Evolutionary conservation across 2,329 filamentous ascomycete genomes (phyloP).

Genomic region (Clarireedia sp.): DNA sequence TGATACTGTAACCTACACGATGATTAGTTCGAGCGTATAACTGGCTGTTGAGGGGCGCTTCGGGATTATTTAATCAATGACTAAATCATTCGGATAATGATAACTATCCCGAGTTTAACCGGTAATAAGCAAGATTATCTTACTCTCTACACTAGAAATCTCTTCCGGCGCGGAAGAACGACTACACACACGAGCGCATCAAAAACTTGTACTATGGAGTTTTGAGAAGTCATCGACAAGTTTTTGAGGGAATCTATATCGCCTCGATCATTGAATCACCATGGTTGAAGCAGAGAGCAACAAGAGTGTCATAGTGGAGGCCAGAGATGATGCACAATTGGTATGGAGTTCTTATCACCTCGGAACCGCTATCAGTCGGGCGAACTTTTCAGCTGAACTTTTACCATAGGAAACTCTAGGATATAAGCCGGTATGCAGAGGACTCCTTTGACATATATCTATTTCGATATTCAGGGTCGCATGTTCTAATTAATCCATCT

Average conservation of each 20-base stretch:
- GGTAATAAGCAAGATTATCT: not conserved
- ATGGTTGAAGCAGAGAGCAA: conserved; percentile 3
- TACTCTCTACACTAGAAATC: not conserved
- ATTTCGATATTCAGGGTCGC: not conserved
- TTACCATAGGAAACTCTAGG: conserved; percentile 38
- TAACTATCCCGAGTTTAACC: not conserved
- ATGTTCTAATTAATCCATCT: conserved; percentile 12
- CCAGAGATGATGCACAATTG: conserved; percentile 9
- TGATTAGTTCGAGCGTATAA: not conserved
- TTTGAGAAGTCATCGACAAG: not conserved
- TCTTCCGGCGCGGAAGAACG: not conserved
- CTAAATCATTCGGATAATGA: not conserved
- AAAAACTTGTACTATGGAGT: not conserved
- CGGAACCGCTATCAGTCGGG: not conserved
- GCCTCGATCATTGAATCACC: not conserved
- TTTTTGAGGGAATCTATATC: not conserved
- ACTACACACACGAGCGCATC: not conserved
- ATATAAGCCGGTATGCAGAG: conserved; percentile 42
- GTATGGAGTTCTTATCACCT: not conserved
- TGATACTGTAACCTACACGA: not conserved
- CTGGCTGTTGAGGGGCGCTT: not conserved
- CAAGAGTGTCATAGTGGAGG: conserved; percentile 5
- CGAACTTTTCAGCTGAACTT: conserved; percentile 9
- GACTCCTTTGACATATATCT: not conserved
- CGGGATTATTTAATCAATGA: not conserved